Evolutionary conservation across 169 alveolate species (phyloP).

Genomic region (Cryptosporidium bovis): DNA sequence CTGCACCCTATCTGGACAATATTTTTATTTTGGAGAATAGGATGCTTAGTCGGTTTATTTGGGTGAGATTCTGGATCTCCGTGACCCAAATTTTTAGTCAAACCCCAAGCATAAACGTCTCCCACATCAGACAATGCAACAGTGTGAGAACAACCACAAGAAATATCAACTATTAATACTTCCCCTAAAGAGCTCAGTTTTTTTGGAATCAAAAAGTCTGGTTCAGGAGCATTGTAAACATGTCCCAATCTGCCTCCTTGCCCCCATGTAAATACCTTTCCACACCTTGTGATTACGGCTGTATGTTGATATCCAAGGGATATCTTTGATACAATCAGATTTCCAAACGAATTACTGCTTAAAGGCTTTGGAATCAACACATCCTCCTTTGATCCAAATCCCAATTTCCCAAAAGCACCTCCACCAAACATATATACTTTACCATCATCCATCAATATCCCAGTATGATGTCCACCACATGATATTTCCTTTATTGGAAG

Average conservation of each 20-base stretch:
- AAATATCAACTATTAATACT: constrained; percentile 62
- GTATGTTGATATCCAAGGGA: constrained; percentile 78
- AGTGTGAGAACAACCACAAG: constrained; percentile 76
- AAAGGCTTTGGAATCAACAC: constrained; percentile 66
- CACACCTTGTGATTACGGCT: constrained; percentile 75
- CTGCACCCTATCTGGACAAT: constrained; percentile 66
- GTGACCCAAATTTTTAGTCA: constrained; percentile 60
- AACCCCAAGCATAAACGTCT: constrained; percentile 66
- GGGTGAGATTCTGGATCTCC: constrained; percentile 47
- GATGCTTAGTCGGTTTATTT: constrained; percentile 63
- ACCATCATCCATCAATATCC: constrained; percentile 72
- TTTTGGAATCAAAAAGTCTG: constrained; percentile 73
- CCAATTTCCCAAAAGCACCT: constrained; percentile 79
- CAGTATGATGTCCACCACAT: constrained; percentile 79
- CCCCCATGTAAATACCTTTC: constrained; percentile 78
- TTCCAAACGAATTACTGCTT: constrained; percentile 50
- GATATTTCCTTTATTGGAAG: constrained; percentile 65
- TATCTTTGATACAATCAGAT: constrained; percentile 46
- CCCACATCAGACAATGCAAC: constrained; percentile 74
- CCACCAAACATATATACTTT: constrained; percentile 78
- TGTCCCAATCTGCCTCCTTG: constrained; percentile 79
- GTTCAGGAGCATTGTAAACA: constrained; percentile 70
- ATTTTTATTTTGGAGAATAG: constrained; percentile 49
- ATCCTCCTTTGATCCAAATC: constrained; percentile 75
- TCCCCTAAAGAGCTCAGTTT: constrained; percentile 46